Conservation (phyloP, 179 eudicot species). For the Pouteria campechiana region DNA sequence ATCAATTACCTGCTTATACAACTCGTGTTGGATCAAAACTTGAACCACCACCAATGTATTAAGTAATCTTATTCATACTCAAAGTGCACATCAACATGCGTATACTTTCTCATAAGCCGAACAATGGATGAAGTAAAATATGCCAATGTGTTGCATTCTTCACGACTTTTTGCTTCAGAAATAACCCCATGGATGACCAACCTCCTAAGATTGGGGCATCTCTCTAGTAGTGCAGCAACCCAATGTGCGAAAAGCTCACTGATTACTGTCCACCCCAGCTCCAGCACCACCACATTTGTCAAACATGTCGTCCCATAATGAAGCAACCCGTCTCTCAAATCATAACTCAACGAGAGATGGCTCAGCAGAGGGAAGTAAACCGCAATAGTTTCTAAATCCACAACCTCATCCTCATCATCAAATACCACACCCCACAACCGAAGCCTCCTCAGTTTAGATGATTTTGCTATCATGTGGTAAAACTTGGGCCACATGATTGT, state of each 20-base stretch:
- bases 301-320: slow-evolving; percentile 39
- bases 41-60: no score
- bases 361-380: slow-evolving; percentile 45
- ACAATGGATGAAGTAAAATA: slow-evolving; percentile 69
- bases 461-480: slow-evolving; percentile 48
- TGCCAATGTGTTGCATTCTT: slow-evolving; percentile 65
- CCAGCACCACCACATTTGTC: slow-evolving; percentile 36
- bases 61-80: slow-evolving; percentile 46
- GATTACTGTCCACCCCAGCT: slow-evolving; percentile 62
- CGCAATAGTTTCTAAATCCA: slow-evolving; percentile 56
- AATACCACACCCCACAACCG: slow-evolving; percentile 73
- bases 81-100: slow-evolving; percentile 63
- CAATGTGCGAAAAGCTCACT: slow-evolving; percentile 40
- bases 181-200: slow-evolving; percentile 55
- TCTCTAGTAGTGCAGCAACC: slow-evolving; percentile 39
- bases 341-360: slow-evolving; percentile 46
- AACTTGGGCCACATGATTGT: slow-evolving; percentile 67
- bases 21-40: no score
- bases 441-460: slow-evolving; percentile 53
- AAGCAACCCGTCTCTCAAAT: slow-evolving; percentile 27
- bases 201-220: slow-evolving; percentile 57
- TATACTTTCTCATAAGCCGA: slow-evolving; percentile 58
- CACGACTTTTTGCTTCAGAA: slow-evolving; percentile 57
- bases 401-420: slow-evolving; percentile 73
- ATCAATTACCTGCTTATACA: no score